Evolutionary conservation across 345 rosid species (phyloP).

Genomic region (Populus alba): DNA sequence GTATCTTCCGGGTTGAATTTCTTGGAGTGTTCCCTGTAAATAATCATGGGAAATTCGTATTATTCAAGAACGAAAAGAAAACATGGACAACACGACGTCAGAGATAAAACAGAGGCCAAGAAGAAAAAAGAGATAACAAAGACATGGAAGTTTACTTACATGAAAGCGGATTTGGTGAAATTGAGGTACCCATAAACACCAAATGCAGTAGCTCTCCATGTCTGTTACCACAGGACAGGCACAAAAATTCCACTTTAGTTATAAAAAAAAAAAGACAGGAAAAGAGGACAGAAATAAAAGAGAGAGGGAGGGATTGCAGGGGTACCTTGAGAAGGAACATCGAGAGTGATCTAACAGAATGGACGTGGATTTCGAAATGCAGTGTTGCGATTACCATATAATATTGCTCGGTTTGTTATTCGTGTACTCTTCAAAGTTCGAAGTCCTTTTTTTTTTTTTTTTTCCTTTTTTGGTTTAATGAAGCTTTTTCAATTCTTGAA

Average conservation of each 20-base stretch:
- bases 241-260: background rate
- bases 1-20: constrained; percentile 67
- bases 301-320: background rate
- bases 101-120: background rate
- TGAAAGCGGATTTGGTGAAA: constrained; percentile 75
- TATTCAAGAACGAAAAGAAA: too few species aligned
- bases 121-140: background rate
- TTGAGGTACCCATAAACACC: constrained; percentile 72
- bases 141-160: constrained; percentile 40
- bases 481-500: too few species aligned
- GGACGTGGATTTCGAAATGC: too few species aligned
- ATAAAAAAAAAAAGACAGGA: background rate
- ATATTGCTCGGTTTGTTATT: too few species aligned
- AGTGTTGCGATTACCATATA: too few species aligned
- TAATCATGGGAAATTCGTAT: too few species aligned
- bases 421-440: too few species aligned
- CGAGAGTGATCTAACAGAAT: background rate
- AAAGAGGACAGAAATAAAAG: background rate
- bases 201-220: constrained; percentile 79
- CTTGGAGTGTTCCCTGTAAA: constrained; percentile 65
- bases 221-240: constrained; percentile 27
- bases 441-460: too few species aligned
- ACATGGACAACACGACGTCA: too few species aligned
- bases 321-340: constrained; percentile 76
- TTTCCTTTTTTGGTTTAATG: too few species aligned